A percentile compares a stretch with the other conserved stretches of the same genome.
Conservation (phyloP, 352 stramenopile genomes). For the Globisporangium splendens region DNA sequence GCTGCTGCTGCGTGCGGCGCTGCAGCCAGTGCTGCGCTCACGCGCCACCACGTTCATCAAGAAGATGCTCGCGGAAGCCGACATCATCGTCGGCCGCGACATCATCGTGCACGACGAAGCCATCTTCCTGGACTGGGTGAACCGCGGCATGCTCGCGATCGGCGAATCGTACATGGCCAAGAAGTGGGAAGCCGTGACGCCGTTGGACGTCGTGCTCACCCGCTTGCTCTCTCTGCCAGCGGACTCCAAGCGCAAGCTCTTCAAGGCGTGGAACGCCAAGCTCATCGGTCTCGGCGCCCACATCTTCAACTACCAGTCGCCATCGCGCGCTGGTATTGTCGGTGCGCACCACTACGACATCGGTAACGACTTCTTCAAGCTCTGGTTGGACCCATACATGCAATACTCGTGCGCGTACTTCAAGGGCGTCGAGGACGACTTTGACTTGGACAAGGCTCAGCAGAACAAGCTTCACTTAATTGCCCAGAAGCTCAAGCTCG, state of each 20-base stretch:
- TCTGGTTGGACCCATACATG: conserved; percentile 86
- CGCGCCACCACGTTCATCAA: conserved; percentile 79
- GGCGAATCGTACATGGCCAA: conserved; percentile 88
- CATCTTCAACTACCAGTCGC: conserved; percentile 88
- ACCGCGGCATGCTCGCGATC: conserved; percentile 81
- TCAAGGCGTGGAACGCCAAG: conserved; percentile 88
- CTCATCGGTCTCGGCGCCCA: conserved; percentile 66
- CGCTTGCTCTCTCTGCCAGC: conserved; percentile 62
- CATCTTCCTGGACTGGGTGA: conserved; percentile 86
- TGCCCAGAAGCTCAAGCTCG: conserved; percentile 82
- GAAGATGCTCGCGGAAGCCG: conserved; percentile 71
- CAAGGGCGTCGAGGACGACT: conserved; percentile 66
- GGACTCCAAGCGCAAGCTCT: conserved; percentile 77
- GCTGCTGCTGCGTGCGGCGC: conserved; percentile 56
- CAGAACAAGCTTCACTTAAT: conserved; percentile 87
- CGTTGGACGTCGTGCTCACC: conserved; percentile 74
- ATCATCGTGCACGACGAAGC: conserved; percentile 77
- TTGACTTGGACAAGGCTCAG: conserved; percentile 81
- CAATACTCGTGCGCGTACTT: conserved; percentile 87
- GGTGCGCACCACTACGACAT: conserved; percentile 86
- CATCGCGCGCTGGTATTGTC: conserved; percentile 76
- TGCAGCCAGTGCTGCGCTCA: conserved; percentile 66
- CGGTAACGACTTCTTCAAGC: conserved; percentile 88
- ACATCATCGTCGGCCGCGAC: conserved; percentile 80
- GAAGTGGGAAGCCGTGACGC: conserved; percentile 83